Evolutionary conservation across 2,329 filamentous ascomycete genomes (phyloP), one percentile per base, ranked within the genome.

Genomic region (Paecilomyces fulvus): DNA sequence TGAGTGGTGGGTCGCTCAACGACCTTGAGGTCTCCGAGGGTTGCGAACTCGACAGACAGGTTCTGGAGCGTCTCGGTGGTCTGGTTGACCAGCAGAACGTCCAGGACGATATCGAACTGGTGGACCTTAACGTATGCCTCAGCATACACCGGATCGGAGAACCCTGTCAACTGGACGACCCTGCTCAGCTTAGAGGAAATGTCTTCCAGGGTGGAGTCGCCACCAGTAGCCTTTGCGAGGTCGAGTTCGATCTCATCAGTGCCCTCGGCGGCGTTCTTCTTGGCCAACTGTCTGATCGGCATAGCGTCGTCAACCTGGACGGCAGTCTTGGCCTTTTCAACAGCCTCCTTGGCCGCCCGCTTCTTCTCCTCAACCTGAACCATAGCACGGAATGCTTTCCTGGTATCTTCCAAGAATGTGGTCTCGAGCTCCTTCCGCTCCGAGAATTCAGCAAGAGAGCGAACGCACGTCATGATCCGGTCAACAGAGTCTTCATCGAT

Each of bases 401-500:
- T 83, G 0, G 94, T 99, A 70, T 99, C 94, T 61, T 96, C 87
- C 31, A 99, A 78, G 80, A 96, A 99, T 1, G 95, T 92, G 0
- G 84, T 86, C 74, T 96, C 92, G 4, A 99, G 82, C 65, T 95
- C 89, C 74, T 94, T 95, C 76, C 89, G 90, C 70, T 95, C 79
- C 12, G 86, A 83, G 69, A 96, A 96, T 68, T 97, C 92, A 3
- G 92, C 89, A 28, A 99, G 80, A 7, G 91, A 94, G 59, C 92
- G 87, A 30, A 99, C 90, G 70, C 92, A 97, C 43, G 90, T 91
- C 94, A 99, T 97, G 72, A 99, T 92, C 65, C 94, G 87, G 73
- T 99, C 94, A n/a, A 97, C 84, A 0, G 94, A 96, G 71, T 99
- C 94, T 72, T 99, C 94, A 60, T 99, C 94, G 61, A 99, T 97